Conservation (phyloP, 2,329 filamentous ascomycete genomes). For the Monosporascus cannonballus region DNA sequence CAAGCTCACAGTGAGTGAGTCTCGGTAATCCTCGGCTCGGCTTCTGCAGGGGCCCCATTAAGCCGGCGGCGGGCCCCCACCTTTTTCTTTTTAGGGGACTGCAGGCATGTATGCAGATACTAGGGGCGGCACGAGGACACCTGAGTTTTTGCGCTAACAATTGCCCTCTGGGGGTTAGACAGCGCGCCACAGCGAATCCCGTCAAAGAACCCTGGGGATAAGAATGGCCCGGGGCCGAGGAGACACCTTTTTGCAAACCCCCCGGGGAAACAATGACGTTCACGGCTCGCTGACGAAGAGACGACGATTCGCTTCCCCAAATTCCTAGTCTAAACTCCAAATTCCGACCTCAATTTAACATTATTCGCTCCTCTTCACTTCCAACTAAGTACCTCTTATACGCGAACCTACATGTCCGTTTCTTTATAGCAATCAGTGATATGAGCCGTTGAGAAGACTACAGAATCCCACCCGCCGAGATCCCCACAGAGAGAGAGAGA, state of each 20-base stretch:
- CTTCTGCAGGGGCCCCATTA: slow-evolving; percentile 4
- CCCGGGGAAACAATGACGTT: not conserved
- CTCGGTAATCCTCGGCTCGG: slow-evolving; percentile 25
- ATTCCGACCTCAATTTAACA: no score
- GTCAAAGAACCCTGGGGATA: not conserved
- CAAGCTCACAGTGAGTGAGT: slow-evolving; percentile 5
- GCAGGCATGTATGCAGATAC: no score
- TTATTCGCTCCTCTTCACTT: no score
- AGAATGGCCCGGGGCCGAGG: not conserved
- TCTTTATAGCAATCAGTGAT: no score
- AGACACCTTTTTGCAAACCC: no score
- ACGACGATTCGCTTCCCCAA: no score
- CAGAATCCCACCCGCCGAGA: no score
- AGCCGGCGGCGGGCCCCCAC: not conserved
- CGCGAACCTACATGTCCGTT: no score
- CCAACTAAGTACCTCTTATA: no score
- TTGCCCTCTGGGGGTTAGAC: not conserved
- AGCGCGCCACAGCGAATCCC: not conserved
- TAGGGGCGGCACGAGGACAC: not conserved
- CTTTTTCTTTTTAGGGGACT: not conserved
- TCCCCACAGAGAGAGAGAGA: not conserved
- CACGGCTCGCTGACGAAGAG: no score
- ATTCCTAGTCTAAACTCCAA: no score
- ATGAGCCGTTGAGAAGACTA: no score
- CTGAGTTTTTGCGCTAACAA: not conserved